phyloP scores from a whole-genome alignment of 2,329 filamentous ascomycete genomes.

The Plectosphaerella sp. region DNA sequence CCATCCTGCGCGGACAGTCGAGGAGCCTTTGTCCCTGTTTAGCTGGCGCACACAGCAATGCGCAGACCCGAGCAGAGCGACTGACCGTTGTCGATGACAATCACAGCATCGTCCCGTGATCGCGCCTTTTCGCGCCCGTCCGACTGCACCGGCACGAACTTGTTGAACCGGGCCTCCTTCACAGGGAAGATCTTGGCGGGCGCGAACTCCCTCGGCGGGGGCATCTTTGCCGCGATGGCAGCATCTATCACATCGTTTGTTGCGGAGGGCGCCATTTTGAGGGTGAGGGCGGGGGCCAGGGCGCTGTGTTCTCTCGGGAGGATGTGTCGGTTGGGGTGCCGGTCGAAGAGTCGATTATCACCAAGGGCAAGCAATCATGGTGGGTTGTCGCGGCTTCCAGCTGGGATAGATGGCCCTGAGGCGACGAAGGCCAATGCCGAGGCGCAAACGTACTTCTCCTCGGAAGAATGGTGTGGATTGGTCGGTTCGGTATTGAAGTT shows the following conservation, averaged over 20 bases:
- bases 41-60: conserved; percentile 5
- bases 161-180: conserved; percentile 58
- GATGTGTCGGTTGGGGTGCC: no score
- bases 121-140: conserved; percentile 71
- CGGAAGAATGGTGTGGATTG: no score
- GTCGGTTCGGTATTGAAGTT: no score
- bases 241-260: conserved; percentile 31
- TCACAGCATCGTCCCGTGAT: conserved; percentile 60
- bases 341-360: no score
- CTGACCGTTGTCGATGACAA: conserved; percentile 96
- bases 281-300: no score
- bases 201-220: conserved; percentile 41
- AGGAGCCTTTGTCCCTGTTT: conserved; percentile 61
- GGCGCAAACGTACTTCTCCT: no score
- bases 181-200: conserved; percentile 55
- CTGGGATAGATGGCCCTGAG: no score
- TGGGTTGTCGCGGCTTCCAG: no score
- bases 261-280: conserved; percentile 48
- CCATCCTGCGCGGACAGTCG: conserved; percentile 87
- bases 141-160: conserved; percentile 45
- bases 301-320: no score
- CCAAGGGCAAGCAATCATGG: no score
- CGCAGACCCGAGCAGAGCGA: neutral
- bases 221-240: conserved; percentile 30
- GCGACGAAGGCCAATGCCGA: no score